phyloP scores from a whole-genome alignment of 495 filamentous ascomycete genomes.

The Neurospora tetraspora region DNA sequence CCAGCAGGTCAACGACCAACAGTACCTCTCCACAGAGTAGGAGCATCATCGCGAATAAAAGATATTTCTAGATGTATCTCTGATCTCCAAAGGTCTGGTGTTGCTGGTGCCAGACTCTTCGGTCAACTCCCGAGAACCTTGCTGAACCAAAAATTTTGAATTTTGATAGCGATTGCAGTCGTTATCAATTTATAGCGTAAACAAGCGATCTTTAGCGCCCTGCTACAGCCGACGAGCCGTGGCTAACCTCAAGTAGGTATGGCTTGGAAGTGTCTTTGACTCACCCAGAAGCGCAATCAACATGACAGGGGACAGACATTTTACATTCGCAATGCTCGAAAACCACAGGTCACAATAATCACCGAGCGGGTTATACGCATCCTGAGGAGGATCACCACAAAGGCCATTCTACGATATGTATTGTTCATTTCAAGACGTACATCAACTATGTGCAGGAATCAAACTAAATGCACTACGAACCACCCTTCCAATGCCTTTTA shows the following conservation, averaged over 20 bases:
- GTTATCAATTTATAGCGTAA: background rate
- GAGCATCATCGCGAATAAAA: background rate
- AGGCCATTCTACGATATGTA: background rate
- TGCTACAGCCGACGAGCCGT: background rate
- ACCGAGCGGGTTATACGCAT: background rate
- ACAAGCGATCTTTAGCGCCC: background rate
- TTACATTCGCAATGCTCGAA: background rate
- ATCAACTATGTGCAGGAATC: background rate
- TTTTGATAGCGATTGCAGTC: background rate
- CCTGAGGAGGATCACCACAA: background rate
- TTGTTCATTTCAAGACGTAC: background rate
- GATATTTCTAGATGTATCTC: background rate
- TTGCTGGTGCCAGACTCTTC: background rate
- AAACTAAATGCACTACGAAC: background rate
- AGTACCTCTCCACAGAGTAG: background rate
- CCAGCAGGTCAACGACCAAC: background rate
- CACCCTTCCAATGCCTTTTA: background rate
- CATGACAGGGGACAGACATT: background rate
- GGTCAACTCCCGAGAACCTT: background rate
- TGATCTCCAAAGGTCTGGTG: background rate
- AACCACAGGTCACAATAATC: background rate
- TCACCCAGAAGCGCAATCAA: background rate
- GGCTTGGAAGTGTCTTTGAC: background rate
- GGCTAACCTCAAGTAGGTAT: background rate
- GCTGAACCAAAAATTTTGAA: constrained; percentile 6